phyloP scores from a whole-genome alignment of 2,329 filamentous ascomycete genomes.

The Fusarium sp. region DNA sequence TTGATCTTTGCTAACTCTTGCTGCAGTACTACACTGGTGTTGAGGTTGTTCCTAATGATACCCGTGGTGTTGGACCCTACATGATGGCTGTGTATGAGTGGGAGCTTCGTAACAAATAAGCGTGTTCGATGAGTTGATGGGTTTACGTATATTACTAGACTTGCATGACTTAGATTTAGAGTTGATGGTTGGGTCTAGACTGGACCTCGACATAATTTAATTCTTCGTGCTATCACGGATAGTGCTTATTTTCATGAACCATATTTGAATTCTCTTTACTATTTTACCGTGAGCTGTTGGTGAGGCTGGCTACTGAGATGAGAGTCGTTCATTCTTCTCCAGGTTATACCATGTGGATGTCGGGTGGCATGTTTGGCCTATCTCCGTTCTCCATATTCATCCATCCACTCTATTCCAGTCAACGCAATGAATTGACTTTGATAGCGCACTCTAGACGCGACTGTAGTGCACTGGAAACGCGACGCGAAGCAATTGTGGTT shows the following conservation, averaged over 20 bases:
- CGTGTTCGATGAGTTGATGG: neutral
- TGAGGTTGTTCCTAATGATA: constrained; percentile 46
- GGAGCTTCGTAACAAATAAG: constrained; percentile 39
- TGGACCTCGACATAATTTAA: constrained; percentile 4
- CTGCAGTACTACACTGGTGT: constrained; percentile 49
- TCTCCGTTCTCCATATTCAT: too few species aligned
- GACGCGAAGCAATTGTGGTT: neutral
- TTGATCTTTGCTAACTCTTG: neutral
- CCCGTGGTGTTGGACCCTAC: constrained; percentile 50
- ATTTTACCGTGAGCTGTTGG: too few species aligned
- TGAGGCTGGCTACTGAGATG: too few species aligned
- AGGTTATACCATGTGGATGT: too few species aligned
- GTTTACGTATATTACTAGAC: constrained; percentile 12
- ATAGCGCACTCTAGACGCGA: neutral
- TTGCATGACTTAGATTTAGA: constrained; percentile 6
- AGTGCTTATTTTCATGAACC: neutral
- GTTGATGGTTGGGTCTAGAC: neutral
- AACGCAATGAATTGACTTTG: neutral
- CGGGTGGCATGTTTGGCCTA: too few species aligned
- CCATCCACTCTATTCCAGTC: neutral
- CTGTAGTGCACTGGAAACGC: neutral
- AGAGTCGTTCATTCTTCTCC: too few species aligned
- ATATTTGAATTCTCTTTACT: too few species aligned
- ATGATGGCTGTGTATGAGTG: constrained; percentile 50
- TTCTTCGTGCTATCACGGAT: neutral